Conservation (phyloP, 179 eudicot genomes). For the Nepenthes alata region DNA sequence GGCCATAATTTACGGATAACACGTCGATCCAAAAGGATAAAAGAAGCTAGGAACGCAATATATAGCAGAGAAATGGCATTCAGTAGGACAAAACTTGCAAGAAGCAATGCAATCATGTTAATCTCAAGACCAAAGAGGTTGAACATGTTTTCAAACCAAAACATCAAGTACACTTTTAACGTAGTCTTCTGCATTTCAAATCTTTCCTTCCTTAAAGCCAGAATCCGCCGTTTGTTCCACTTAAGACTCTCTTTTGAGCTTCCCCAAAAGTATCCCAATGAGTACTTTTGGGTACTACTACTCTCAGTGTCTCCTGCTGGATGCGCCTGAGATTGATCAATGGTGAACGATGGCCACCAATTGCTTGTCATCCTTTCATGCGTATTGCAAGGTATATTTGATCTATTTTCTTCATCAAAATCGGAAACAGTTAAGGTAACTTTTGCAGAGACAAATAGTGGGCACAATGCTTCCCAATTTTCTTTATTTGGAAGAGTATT, state of each 20-base stretch:
- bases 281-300: constrained; percentile 21
- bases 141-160: constrained; percentile 90
- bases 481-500: constrained; percentile 25
- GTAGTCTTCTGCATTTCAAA: constrained; percentile 81
- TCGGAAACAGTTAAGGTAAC: constrained; percentile 27
- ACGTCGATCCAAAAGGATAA: constrained; percentile 60
- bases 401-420: constrained; percentile 30
- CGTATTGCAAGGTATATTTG: constrained; percentile 16
- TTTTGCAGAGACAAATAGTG: constrained; percentile 57
- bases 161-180: constrained; percentile 77
- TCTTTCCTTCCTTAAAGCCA: constrained; percentile 71
- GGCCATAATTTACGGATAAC: constrained; percentile 80
- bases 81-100: constrained; percentile 76
- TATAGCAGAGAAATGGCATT: constrained; percentile 80
- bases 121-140: constrained; percentile 96
- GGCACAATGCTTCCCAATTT: constrained; percentile 90
- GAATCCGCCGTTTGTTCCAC: constrained; percentile 77
- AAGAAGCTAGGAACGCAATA: constrained; percentile 75
- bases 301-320: constrained; percentile 25
- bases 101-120: constrained; percentile 78
- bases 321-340: constrained; percentile 14
- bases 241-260: constrained; percentile 74
- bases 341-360: constrained; percentile 40
- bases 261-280: constrained; percentile 57
- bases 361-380: constrained; percentile 21